These are phyloP conservation scores for Aspergillus phoenicis DNA, from an alignment of 2,329 filamentous ascomycete species.

Conservation along the genomic window DNA sequence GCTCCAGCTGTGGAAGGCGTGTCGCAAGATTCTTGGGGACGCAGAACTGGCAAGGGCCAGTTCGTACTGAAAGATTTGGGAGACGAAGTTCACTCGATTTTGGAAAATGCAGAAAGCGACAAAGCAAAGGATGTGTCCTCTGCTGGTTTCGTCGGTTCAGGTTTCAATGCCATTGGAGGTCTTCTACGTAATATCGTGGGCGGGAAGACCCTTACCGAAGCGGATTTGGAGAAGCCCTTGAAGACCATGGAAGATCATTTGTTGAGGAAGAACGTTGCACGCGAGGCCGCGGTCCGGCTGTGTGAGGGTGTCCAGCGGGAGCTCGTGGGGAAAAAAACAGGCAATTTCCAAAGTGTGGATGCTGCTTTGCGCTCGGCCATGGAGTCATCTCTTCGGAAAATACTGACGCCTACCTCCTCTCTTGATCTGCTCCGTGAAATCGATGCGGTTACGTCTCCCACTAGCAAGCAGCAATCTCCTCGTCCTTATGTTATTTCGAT, in stretches of 20 bases:
- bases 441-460: conserved; percentile 70
- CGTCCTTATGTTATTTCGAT: conserved; percentile 97
- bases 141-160: conserved; percentile 72
- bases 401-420: conserved; percentile 92
- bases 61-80: conserved; percentile 93
- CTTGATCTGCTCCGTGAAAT: conserved; percentile 94
- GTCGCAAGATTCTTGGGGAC: conserved; percentile 80
- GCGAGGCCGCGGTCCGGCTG: conserved; percentile 86
- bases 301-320: conserved; percentile 91
- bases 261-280: conserved; percentile 91
- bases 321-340: conserved; percentile 86
- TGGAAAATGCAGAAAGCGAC: conserved; percentile 75
- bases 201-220: conserved; percentile 85
- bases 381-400: conserved; percentile 89
- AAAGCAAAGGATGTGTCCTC: conserved; percentile 52
- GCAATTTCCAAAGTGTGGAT: conserved; percentile 86
- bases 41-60: conserved; percentile 80
- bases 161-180: conserved; percentile 79
- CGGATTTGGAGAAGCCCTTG: conserved; percentile 87
- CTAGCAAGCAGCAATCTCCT: conserved; percentile 62
- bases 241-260: conserved; percentile 96
- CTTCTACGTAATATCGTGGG: conserved; percentile 94
- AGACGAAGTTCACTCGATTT: conserved; percentile 87
- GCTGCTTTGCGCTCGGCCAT: conserved; percentile 81
- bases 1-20: conserved; percentile 69